These are phyloP conservation scores for Streptanthus diversifolius DNA, from an alignment of 345 rosid species.

Conservation along the genomic window DNA sequence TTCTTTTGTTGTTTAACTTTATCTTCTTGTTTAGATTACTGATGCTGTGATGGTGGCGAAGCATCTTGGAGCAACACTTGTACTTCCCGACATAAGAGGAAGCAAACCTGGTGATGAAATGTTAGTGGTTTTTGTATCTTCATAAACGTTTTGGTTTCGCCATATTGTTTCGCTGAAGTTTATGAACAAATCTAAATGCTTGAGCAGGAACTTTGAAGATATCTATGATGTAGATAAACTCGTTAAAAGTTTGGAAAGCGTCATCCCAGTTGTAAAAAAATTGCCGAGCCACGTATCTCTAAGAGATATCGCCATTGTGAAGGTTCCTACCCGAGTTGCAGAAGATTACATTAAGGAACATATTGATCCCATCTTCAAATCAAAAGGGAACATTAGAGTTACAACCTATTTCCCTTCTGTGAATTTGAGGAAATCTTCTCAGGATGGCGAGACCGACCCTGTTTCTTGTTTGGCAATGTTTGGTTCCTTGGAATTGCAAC, in stretches of 20 bases:
- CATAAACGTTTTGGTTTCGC: neutral
- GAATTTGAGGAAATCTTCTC: slow-evolving; percentile 70
- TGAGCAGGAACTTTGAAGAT: slow-evolving; percentile 81
- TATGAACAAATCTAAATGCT: neutral
- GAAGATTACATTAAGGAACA: slow-evolving; percentile 71
- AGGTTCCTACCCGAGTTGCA: slow-evolving; percentile 79
- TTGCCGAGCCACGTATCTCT: slow-evolving; percentile 60
- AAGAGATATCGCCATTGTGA: slow-evolving; percentile 64
- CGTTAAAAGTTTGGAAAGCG: slow-evolving; percentile 61
- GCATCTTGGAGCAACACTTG: slow-evolving; percentile 71
- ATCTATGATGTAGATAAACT: slow-evolving; percentile 78
- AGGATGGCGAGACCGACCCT: slow-evolving; percentile 52
- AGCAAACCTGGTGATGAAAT: slow-evolving; percentile 82
- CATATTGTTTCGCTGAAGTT: neutral
- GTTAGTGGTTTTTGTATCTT: slow-evolving; percentile 36
- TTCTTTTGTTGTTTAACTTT: neutral
- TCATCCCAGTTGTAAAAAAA: slow-evolving; percentile 55
- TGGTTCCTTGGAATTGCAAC: slow-evolving; percentile 70
- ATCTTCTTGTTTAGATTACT: slow-evolving; percentile 43
- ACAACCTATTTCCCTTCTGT: slow-evolving; percentile 86
- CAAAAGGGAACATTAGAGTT: slow-evolving; percentile 79
- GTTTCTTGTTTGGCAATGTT: slow-evolving; percentile 86
- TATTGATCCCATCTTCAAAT: slow-evolving; percentile 59
- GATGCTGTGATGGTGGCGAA: slow-evolving; percentile 87
- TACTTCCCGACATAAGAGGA: slow-evolving; percentile 92